Evolutionary conservation across 1,284 basidiomycete species (phyloP), one percentile per base, ranked within the genome.

Genomic region (Ustilago nuda): DNA sequence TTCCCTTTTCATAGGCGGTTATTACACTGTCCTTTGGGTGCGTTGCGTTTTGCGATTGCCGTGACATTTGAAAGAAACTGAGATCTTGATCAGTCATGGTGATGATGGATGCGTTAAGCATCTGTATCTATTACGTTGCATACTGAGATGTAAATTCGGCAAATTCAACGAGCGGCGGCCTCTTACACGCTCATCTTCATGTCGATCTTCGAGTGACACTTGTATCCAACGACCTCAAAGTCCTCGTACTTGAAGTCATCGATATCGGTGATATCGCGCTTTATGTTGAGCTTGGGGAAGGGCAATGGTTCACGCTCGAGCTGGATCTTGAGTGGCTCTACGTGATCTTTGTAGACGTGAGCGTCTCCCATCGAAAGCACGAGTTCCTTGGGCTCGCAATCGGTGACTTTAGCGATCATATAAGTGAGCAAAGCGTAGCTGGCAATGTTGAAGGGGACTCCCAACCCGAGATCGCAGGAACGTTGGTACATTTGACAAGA

Each of bases 401-500:
- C 89, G 3, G 96, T 98, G 61, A 98, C 91, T 33, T 91, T 91
- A 13, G 96, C 96, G 76, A 99, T 91, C 93, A 99, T 96, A 87
- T 98, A 94, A 0, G 95, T 97, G 61, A 99, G 90, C 19, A 99
- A 89, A 1, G 97, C 93, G 86, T 99, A 99, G 1, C 94, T 96
- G 9, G 96, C 96, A 87, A 99, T 98, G 87, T 99, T 99, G 90
- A 99, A 99, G 0, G 96, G 96, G 3, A 85, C 81, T 51, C 96
- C 96, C 43, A 99, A 92, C 0, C 96, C 96, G 8, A 98, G 90
- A 85, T 99, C 96, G 51, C 95, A 96, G 7, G 95, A 98, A 50
- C 97, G 93, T 86, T 99, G 96, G 88, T 93, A 98, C 94, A 99
- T 97, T 59, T 98, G 89, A 86, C 95, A 98, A 15, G 92, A 94